These are phyloP conservation scores for Blastobotrys ciferrii DNA, from an alignment of 1,139 yeast genomes.

Conservation along the genomic window DNA sequence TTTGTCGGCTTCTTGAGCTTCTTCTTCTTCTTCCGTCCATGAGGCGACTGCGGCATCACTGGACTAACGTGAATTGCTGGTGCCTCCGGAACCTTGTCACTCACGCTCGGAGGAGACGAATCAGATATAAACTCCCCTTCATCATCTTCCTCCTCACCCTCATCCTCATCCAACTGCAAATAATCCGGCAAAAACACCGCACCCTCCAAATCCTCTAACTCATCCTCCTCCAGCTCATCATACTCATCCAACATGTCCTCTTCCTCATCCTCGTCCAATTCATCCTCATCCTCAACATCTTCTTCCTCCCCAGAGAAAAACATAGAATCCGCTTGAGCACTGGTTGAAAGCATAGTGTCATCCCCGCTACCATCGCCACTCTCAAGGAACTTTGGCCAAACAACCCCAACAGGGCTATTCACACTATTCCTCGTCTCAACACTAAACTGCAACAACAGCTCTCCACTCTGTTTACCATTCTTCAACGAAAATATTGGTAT, in stretches of 20 bases:
- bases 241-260: constrained; percentile 14
- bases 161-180: constrained; percentile 15
- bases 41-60: neutral
- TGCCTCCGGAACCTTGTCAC: neutral
- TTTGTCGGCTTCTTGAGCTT: constrained; percentile 2
- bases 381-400: constrained; percentile 4
- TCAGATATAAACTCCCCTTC: constrained; percentile 10
- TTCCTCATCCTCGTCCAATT: constrained; percentile 14
- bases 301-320: constrained; percentile 2
- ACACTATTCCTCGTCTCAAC: constrained; percentile 15
- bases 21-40: neutral
- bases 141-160: constrained; percentile 18
- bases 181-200: constrained; percentile 14
- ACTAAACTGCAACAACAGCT: constrained; percentile 51
- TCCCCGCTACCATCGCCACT: neutral
- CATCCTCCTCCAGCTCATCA: constrained; percentile 10
- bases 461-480: constrained; percentile 44
- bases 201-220: neutral
- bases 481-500: constrained; percentile 8
- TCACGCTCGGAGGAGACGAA: constrained; percentile 5
- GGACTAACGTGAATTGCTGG: constrained; percentile 13
- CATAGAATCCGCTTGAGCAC: constrained; percentile 2
- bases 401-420: neutral
- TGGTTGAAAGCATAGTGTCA: neutral
- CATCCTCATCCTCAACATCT: constrained; percentile 9